Evolutionary conservation across 2,329 filamentous ascomycete genomes (phyloP), one percentile per base, ranked within the genome.

Genomic region (Aspergillus proliferans): DNA sequence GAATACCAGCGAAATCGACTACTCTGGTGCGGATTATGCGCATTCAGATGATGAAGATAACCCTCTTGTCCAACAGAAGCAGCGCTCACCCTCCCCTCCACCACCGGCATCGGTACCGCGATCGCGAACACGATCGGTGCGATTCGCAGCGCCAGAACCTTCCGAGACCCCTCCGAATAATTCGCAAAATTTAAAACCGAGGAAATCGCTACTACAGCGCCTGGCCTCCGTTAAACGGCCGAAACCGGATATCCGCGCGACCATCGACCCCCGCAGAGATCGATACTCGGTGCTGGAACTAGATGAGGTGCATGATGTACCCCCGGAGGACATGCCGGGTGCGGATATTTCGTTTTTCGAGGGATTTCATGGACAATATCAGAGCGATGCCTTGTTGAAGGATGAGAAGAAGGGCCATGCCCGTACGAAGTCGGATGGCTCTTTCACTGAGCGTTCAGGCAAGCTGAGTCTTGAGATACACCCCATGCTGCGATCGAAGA

Each of bases 261-360:
- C 30, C 22, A 45, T 48, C n/a, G 22, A 38, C 18, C 36, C 51
- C 3, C 45, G 47, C 21, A 42, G 38, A 26, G 48, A 46, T 21
- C 47, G 40, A 4, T 50, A 52, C 22, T 39, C 45, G 21, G 36
- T 36, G 33, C 36, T 55, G 6, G 52, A 54, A 28, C 45, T 52
- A 9, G 52, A 50, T 34, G 48, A 52, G 8, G 18, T 52, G 9
- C 46, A 40, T 19, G 42, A 52, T 9, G 51, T 52, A 19, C 18
- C 46, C 14, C 15, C 38, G 10, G 19, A 40, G 18, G 38, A 40
- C 5, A 40, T 40, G 38, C 43, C 44, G 18, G 43, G 42, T 18
- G 54, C 57, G 14, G 56, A 58, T 42, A 55, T 58, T n/a, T 58
- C 56, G 7, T 54, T 52, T 10, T 36, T 58, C 14, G 56, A 58